A percentile compares a stretch with the other conserved stretches of the same genome.
These are phyloP conservation scores for Lactarius hatsudake DNA, from an alignment of 768 basidiomycete species.

Conservation along the genomic window DNA sequence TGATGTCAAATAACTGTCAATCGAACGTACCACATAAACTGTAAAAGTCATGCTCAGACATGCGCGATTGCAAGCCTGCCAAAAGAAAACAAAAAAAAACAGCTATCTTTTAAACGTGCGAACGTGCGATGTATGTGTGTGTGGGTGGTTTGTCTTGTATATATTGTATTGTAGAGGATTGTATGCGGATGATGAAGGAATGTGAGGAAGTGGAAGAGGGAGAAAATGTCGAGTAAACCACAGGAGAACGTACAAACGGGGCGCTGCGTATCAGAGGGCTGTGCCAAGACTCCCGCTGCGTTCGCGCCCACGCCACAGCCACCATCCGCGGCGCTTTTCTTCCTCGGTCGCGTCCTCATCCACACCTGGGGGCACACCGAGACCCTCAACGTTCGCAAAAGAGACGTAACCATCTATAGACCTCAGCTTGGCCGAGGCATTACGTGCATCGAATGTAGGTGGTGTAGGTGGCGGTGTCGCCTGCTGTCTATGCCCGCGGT, in stretches of 20 bases:
- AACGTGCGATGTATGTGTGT: not conserved
- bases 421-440: constrained; percentile 55
- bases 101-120: constrained; percentile 12
- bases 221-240: not conserved
- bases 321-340: constrained; percentile 16
- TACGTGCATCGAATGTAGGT: constrained; percentile 56
- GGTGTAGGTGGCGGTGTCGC: constrained; percentile 33
- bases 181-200: not conserved
- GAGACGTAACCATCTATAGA: constrained; percentile 62
- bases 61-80: not conserved
- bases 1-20: constrained; percentile 1
- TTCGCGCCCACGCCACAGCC: constrained; percentile 19
- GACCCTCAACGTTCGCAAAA: constrained; percentile 65
- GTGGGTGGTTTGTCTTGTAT: constrained; percentile 3
- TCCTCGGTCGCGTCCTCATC: constrained; percentile 34
- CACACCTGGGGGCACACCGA: constrained; percentile 56
- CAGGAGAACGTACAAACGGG: not conserved
- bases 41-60: not conserved
- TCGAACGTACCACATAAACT: constrained; percentile 1
- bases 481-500: constrained; percentile 19
- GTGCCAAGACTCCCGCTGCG: constrained; percentile 17
- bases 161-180: constrained; percentile 2
- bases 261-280: not conserved
- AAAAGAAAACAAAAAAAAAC: not conserved
- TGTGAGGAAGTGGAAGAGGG: not conserved